Conservation (phyloP, 192 early-diverging fungal species). For the Gamsiella multidivaricata region DNA sequence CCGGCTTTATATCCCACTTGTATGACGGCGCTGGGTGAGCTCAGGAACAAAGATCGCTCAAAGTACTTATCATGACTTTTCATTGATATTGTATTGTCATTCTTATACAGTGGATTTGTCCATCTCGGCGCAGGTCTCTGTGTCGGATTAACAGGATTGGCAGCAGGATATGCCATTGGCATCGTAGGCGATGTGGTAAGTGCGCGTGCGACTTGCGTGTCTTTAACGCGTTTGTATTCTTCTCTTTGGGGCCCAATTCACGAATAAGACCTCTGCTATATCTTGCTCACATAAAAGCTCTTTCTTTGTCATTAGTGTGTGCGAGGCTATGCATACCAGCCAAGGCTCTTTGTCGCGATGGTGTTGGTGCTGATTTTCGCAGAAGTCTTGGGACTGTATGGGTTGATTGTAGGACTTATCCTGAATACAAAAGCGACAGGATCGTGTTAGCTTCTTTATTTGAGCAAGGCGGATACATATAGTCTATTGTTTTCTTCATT, state of each 20-base stretch:
- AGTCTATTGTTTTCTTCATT: background rate
- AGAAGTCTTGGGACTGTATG: constrained; percentile 97
- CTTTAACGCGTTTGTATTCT: background rate
- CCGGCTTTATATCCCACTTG: background rate
- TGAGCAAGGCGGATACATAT: too few species aligned
- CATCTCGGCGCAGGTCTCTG: constrained; percentile 93
- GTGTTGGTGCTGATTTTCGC: constrained; percentile 99
- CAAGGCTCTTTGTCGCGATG: constrained; percentile 91
- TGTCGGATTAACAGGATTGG: constrained; percentile 91
- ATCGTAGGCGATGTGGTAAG: constrained; percentile 92
- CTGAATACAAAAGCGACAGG: constrained; percentile 89
- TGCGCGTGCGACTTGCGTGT: constrained; percentile 1
- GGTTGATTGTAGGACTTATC: constrained; percentile 96
- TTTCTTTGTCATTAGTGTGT: constrained; percentile 65
- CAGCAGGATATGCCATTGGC: constrained; percentile 97
- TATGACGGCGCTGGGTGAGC: background rate
- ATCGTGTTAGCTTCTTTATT: constrained; percentile 20
- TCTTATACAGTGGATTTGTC: constrained; percentile 79
- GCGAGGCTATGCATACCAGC: constrained; percentile 89
- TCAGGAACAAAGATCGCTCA: background rate
- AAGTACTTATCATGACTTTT: too few species aligned
- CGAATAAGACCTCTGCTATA: background rate
- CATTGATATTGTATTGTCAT: background rate
- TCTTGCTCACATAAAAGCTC: background rate
- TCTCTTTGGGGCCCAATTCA: background rate